Evolutionary conservation across 306 rosid genomes (phyloP).

Genomic region (Inga leiocalycina): DNA sequence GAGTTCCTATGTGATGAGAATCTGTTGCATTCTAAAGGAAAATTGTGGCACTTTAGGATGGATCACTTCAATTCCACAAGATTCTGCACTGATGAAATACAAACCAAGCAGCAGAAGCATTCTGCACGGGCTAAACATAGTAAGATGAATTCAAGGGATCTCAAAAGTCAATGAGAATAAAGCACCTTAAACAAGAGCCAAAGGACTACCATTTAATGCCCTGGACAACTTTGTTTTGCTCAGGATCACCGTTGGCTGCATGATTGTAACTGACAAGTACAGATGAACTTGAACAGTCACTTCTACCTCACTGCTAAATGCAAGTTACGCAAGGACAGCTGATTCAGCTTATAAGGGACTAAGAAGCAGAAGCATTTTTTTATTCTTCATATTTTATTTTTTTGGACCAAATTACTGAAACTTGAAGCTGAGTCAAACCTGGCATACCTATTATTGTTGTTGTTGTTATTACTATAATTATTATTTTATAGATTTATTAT

Average conservation of each 20-base stretch:
- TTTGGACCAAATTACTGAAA: not conserved
- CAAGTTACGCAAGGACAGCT: not conserved
- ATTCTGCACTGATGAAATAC: constrained; percentile 57
- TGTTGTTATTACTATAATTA: not conserved
- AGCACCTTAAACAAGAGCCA: constrained; percentile 5
- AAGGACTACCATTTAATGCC: not conserved
- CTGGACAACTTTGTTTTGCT: not conserved
- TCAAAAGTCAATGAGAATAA: constrained; percentile 1
- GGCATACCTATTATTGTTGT: not conserved
- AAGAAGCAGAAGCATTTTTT: not conserved
- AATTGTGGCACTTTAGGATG: constrained; percentile 81
- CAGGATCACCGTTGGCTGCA: constrained; percentile 3
- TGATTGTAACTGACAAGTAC: not conserved
- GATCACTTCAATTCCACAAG: constrained; percentile 50
- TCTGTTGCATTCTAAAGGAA: constrained; percentile 75
- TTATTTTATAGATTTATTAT: not conserved
- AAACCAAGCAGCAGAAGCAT: constrained; percentile 34
- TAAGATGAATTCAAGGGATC: not conserved
- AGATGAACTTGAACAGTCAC: not conserved
- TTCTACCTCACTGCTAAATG: not conserved
- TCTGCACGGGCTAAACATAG: not conserved
- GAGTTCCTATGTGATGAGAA: constrained; percentile 91
- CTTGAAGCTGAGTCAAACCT: not conserved
- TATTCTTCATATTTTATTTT: not conserved
- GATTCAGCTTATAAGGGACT: not conserved